phyloP scores from a whole-genome alignment of 352 stramenopile species.

The Phytopythium aichiense region DNA sequence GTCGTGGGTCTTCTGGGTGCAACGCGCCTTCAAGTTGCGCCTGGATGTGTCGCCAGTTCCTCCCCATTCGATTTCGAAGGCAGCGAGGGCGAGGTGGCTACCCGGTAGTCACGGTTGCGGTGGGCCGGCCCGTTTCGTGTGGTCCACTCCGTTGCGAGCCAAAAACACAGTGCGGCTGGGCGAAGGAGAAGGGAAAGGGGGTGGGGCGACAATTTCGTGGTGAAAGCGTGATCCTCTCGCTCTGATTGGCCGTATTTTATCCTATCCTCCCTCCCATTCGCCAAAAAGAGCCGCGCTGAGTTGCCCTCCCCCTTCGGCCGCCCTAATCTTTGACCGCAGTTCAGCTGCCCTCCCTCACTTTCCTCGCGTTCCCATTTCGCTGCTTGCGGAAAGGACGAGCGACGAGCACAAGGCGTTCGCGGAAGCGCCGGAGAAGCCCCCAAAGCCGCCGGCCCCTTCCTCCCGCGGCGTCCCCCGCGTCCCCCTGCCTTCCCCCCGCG shows the following conservation, averaged over 20 bases:
- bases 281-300: not conserved
- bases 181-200: not conserved
- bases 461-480: not conserved
- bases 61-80: not conserved
- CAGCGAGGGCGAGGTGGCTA: not conserved
- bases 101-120: not conserved
- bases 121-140: not conserved
- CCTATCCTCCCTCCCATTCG: not conserved
- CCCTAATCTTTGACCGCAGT: constrained; percentile 5
- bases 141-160: not conserved
- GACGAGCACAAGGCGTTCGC: not conserved
- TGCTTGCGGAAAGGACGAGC: constrained; percentile 5
- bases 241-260: constrained; percentile 6
- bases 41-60: not conserved
- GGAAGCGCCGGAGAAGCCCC: constrained; percentile 3
- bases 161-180: constrained; percentile 3
- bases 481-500: not conserved
- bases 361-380: constrained; percentile 4
- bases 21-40: too few relatives aligned
- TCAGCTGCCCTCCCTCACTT: constrained; percentile 2
- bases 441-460: not conserved
- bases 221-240: not conserved
- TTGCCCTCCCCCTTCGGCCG: not conserved
- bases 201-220: not conserved
- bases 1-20: too few relatives aligned